phyloP scores from a whole-genome alignment of 2,329 filamentous ascomycete species.

The Calycina herbarum region DNA sequence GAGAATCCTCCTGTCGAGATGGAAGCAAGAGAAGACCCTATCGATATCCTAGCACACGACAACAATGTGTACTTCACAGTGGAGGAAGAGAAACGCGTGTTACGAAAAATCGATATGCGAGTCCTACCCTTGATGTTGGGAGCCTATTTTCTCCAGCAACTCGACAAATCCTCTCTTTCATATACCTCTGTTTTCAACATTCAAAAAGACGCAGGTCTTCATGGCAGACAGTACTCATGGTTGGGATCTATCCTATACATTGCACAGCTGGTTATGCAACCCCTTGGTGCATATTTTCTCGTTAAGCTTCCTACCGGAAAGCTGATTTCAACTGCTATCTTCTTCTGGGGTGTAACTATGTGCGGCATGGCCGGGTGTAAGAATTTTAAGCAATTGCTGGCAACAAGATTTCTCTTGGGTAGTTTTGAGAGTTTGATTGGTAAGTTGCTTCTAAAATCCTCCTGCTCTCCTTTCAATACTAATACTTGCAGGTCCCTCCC shows the following conservation, averaged over 20 bases:
- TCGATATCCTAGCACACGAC: conserved; percentile 19
- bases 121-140: conserved; percentile 52
- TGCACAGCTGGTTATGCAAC: conserved; percentile 58
- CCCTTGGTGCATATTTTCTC: conserved; percentile 51
- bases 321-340: conserved; percentile 50
- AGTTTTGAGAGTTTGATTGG: conserved; percentile 21
- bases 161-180: conserved; percentile 36
- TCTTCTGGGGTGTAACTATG: conserved; percentile 53
- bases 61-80: conserved; percentile 20
- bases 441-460: conserved; percentile 1
- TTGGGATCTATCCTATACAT: conserved; percentile 60
- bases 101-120: conserved; percentile 45
- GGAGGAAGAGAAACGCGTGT: conserved; percentile 23
- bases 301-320: conserved; percentile 56
- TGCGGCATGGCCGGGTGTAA: conserved; percentile 36
- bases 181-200: conserved; percentile 52
- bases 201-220: conserved; percentile 46
- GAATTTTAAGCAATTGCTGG: conserved; percentile 39
- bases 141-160: conserved; percentile 59
- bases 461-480: neutral
- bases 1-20: conserved; percentile 9
- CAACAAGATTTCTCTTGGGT: conserved; percentile 42
- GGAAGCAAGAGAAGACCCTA: conserved; percentile 9
- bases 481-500: conserved; percentile 44
- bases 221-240: conserved; percentile 55